Conservation (phyloP, 352 stramenopile genomes). For the Phytophthora aleatoria region DNA sequence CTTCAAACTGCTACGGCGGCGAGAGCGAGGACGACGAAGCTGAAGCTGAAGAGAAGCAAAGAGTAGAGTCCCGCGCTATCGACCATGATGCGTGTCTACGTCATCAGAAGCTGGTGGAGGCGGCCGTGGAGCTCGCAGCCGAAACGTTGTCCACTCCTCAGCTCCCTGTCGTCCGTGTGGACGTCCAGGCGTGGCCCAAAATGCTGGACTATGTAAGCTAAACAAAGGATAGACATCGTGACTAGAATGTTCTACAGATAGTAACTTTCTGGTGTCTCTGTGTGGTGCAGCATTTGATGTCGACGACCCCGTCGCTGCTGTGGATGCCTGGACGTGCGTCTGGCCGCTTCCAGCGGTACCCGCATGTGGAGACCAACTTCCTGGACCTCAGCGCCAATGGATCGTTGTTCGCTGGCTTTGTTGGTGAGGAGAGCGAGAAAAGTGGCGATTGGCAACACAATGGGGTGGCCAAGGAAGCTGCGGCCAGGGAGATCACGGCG, state of each 20-base stretch:
- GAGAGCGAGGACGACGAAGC: slow-evolving; percentile 1
- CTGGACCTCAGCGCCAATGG: slow-evolving; percentile 46
- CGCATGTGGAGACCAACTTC: slow-evolving; percentile 60
- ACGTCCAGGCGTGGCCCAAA: slow-evolving; percentile 25
- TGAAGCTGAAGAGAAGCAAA: neutral
- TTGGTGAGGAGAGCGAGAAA: neutral
- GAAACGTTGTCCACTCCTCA: slow-evolving; percentile 25
- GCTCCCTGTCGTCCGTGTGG: slow-evolving; percentile 35
- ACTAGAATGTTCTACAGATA: neutral
- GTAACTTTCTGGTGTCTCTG: neutral
- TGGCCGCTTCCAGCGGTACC: slow-evolving; percentile 58
- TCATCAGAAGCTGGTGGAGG: slow-evolving; percentile 30
- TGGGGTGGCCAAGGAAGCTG: slow-evolving; percentile 17
- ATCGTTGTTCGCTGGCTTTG: slow-evolving; percentile 16
- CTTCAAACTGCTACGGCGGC: slow-evolving; percentile 1
- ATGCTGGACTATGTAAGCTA: slow-evolving; percentile 43
- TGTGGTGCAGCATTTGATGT: slow-evolving; percentile 47
- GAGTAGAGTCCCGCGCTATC: neutral
- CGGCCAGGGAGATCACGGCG: slow-evolving; percentile 23
- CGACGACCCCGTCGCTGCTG: slow-evolving; percentile 51
- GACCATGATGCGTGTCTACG: slow-evolving; percentile 9
- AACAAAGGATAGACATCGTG: neutral
- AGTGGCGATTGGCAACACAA: slow-evolving; percentile 4
- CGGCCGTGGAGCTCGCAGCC: slow-evolving; percentile 18
- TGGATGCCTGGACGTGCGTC: slow-evolving; percentile 54